Evolutionary conservation across 1,284 basidiomycete species (phyloP), one percentile per base, ranked within the genome.

Genomic region (Trametes pubescens): DNA sequence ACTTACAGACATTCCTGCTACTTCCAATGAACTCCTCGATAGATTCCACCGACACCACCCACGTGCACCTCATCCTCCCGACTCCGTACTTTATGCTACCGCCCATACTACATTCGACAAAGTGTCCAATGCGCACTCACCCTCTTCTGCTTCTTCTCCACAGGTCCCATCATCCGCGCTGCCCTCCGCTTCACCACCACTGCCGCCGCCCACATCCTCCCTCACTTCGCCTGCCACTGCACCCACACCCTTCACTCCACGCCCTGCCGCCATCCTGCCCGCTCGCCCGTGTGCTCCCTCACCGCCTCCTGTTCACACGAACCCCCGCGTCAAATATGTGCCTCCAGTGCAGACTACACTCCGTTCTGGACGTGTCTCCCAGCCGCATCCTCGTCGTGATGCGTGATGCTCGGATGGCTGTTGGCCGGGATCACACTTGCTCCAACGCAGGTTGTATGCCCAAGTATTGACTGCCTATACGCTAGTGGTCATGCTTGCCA

Each of bases 31-130:
- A 55, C 57, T 75, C 13, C 54, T 79, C 37, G 73, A 76, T n/a
- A 63, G 64, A 43, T 79, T 75, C 57, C 77, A 78, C 66, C 69
- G 72, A 46, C 67, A 69, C 53, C 73, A 79, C 48, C 72, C 77
- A 24, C 61, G 64, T 9, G 60, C 71, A 44, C 74, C 74, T 32
- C 66, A 65, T 57, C 74, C 75, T n/a, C 75, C 55, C 4, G 40
- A 24, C 40, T 46, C 58, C 32, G 9, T 60, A 5, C 32, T 60
- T 34, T 14, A 53, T 4, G 43, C 32, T 34, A 35, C 51, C 32
- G 43, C 51, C 6, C 49, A 35, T 35, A 9, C 48, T 13, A 13
- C 22, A n/a, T 29, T 40, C 18, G 44, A 55, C n/a, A 8, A 44
- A 49, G 49, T 44, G 54, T 29, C 55, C 16, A 21, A 53, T 53